Evolutionary conservation across 805 yeast genomes (phyloP).

Genomic region (Pichia ethanolica): DNA sequence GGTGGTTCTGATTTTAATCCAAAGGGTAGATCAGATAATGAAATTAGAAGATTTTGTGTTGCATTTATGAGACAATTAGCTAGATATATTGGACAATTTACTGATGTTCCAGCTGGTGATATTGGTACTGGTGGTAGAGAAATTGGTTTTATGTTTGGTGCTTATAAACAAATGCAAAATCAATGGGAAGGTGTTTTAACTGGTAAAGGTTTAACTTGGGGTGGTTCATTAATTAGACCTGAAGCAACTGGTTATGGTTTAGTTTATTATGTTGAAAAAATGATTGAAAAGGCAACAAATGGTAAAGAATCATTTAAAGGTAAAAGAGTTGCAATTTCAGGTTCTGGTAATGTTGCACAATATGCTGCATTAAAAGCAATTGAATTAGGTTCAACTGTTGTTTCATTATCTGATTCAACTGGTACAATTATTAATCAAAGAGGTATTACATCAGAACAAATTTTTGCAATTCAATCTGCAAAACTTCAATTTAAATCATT

Average conservation of each 20-base stretch:
- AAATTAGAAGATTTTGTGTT: slow-evolving; percentile 94
- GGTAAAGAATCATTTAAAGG: slow-evolving; percentile 89
- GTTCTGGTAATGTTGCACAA: slow-evolving; percentile 99
- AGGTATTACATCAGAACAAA: slow-evolving; percentile 82
- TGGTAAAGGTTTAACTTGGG: slow-evolving; percentile 97
- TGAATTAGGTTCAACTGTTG: slow-evolving; percentile 93
- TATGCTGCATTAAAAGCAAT: slow-evolving; percentile 96
- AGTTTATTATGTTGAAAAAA: slow-evolving; percentile 93
- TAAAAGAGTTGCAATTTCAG: slow-evolving; percentile 93
- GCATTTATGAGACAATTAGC: slow-evolving; percentile 94
- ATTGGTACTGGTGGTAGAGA: slow-evolving; percentile 98
- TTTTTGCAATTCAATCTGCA: slow-evolving; percentile 67
- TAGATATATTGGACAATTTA: slow-evolving; percentile 93
- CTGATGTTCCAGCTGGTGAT: slow-evolving; percentile 99
- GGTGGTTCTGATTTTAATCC: slow-evolving; percentile 99
- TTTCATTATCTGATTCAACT: slow-evolving; percentile 90
- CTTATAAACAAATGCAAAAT: slow-evolving; percentile 87
- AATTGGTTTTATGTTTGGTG: slow-evolving; percentile 93
- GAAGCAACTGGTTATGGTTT: slow-evolving; percentile 99
- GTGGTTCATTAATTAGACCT: slow-evolving; percentile 98
- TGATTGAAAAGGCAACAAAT: slow-evolving; percentile 86
- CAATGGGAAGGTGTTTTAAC: slow-evolving; percentile 95
- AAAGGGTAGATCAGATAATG: slow-evolving; percentile 86
- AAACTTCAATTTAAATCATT: slow-evolving; percentile 72
- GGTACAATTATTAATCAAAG: slow-evolving; percentile 73